Conservation (phyloP, 1,284 basidiomycete species). For the Uromyces viciae-fabae region DNA sequence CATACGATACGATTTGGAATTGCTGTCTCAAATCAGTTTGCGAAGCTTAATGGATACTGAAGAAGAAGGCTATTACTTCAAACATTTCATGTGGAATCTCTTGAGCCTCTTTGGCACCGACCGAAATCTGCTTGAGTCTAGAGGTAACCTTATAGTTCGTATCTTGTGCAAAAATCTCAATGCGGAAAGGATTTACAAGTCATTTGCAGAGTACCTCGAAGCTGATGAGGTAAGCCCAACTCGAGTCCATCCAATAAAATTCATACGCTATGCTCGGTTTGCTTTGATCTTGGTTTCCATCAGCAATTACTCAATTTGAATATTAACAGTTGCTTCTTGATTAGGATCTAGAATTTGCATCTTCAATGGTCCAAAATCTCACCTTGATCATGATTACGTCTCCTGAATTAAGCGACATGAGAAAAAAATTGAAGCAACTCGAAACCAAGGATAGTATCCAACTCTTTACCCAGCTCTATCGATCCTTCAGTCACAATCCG, state of each 20-base stretch:
- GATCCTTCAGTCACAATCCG: conserved; percentile 98
- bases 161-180: conserved; percentile 92
- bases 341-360: conserved; percentile 91
- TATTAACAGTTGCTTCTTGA: neutral
- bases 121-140: conserved; percentile 77
- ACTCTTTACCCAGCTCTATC: conserved; percentile 84
- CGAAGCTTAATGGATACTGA: conserved; percentile 63
- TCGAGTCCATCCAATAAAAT: neutral
- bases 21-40: conserved; percentile 80
- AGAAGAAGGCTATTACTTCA: conserved; percentile 91
- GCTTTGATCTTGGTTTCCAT: neutral
- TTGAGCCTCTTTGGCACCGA: conserved; percentile 94
- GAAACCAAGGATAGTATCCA: conserved; percentile 95
- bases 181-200: conserved; percentile 90
- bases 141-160: conserved; percentile 91
- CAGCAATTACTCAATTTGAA: too few species aligned
- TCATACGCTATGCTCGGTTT: neutral
- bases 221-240: conserved; percentile 75
- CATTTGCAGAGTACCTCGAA: conserved; percentile 93
- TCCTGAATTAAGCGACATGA: conserved; percentile 87
- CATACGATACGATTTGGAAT: conserved; percentile 89
- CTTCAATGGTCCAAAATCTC: conserved; percentile 93
- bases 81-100: conserved; percentile 89
- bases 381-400: conserved; percentile 96
- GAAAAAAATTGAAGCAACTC: conserved; percentile 82